phyloP scores from a whole-genome alignment of 139 green algal genomes.

The Zygnema circumcarinatum region DNA sequence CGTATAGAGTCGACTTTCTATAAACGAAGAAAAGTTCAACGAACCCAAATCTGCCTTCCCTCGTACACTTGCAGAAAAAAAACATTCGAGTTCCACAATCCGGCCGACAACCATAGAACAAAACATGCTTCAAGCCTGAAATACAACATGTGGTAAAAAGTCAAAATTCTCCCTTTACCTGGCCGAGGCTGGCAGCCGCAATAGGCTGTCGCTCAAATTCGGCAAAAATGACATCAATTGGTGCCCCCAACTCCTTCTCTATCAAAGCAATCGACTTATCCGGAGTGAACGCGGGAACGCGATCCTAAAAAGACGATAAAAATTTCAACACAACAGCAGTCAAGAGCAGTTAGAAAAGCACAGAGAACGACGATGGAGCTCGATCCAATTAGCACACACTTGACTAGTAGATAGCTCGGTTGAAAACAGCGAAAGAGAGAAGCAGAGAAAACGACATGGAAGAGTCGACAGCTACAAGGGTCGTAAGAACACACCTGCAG shows the following conservation, averaged over 20 bases:
- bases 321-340: conserved; percentile 10
- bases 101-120: no score
- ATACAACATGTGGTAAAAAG: neutral
- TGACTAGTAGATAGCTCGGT: no score
- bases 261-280: conserved; percentile 60
- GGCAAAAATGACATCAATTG: conserved; percentile 64
- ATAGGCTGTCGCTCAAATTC: conserved; percentile 60
- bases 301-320: conserved; percentile 55
- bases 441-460: neutral
- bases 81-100: no score
- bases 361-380: neutral
- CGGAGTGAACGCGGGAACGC: conserved; percentile 65
- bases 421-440: neutral
- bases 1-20: no score
- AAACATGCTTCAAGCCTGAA: neutral
- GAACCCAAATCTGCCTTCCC: no score
- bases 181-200: conserved; percentile 59
- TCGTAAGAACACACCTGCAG: conserved; percentile 46
- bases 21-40: no score
- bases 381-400: no score
- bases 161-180: conserved; percentile 45
- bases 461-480: neutral
- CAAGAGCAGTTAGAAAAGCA: neutral
- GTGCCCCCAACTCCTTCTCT: conserved; percentile 78
- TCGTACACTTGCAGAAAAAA: no score